Base-by-base conservation (phyloP, 257 asterid species). In the Salvia miltiorrhiza region DNA sequence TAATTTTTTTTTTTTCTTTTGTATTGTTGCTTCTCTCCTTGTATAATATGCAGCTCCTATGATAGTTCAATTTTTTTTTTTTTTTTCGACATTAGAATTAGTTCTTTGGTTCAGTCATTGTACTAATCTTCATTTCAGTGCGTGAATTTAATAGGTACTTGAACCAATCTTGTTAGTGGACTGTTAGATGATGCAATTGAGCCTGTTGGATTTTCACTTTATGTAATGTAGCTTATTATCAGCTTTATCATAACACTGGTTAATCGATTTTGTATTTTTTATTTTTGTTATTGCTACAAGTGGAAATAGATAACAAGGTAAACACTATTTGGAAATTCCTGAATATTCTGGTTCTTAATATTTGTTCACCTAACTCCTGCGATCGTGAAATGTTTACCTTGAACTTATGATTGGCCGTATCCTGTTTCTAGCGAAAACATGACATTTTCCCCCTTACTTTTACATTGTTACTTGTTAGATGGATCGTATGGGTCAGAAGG, bases 401-500 rank as follows among this genome's bases (percentile, higher is more conserved):
- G 48, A 28, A 49, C 54, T 68, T 71, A 67, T 54, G 24, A 24
- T 67, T 77, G 35, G 28, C 52, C 60, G 41, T 17, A 24, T 69
- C 66, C 17, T 26, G 30, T 69, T 63, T 77, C 21, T 43, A 33
- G 49, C 68, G 21, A 57, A 64, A 62, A 57, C 67, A 63, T 75
- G 63, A 57, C 68, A 54, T 21, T 5, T 13, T 32, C 19, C 35
- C 19, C 67, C 64, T 37, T 30, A 54, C 56, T 26, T n/a, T 71
- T 77, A 52, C 70, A 59, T 57, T 75, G 24, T 77, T 78, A 93
- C 55, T 57, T 75, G 24, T 77, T 78, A 93, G 99, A 78, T 93
- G 69, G 97, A 93, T 78, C 95, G 87, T 21, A 81, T 88, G 88
- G 96, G 96, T 67, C 90, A 86, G 80, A 87, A 76, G 80, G 99